Base-by-base conservation (phyloP, 192 early-diverging fungal species). In the Podila epigama region DNA sequence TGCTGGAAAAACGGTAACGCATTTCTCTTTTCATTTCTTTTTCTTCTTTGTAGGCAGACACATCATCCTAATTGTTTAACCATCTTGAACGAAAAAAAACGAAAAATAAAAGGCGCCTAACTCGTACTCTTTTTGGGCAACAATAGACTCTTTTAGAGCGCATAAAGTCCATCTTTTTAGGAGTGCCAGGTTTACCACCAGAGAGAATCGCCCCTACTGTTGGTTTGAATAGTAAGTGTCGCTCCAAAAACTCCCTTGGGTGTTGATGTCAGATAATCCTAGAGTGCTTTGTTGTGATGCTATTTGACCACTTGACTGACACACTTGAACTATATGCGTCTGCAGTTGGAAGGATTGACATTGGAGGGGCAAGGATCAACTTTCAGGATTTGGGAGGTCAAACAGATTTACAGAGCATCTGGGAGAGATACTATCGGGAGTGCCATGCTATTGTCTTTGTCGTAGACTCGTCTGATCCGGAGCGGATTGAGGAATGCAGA, bases 321-420 rank as follows among this genome's bases (percentile, higher is more conserved):
- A n/a, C n/a, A n/a, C n/a, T n/a, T n/a, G n/a, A n/a, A n/a, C n/a
- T n/a, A n/a, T n/a, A n/a, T n/a, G n/a, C n/a, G n/a, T n/a, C n/a
- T n/a, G 51, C 33, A 95, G 92, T 95, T 51, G 93, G 92, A 28
- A 93, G 89, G 66, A 89, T 95, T 28, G 88, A 90, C 44, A 81
- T 93, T 58, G 82, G 84, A 37, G 73, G 82, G n/a, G 69, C 87
- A 31, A 84, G 90, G 51, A 67, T 99, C 12, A 96, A 94, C 61
- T 98, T 98, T 69, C 93, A 95, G 92, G 97, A 99, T 82, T 82
- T 99, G 32, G 97, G 97, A 5, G 97, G 97, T 0, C 94, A 97
- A 64, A 69, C 82, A 3, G 95, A 97, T 58, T 79, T 99, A 52
- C 95, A 91, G 20, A 81, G 87, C 13, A 92, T 99, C 54, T 99